Conservation (phyloP, 768 basidiomycete species). For the Lactifluus subvellereus region DNA sequence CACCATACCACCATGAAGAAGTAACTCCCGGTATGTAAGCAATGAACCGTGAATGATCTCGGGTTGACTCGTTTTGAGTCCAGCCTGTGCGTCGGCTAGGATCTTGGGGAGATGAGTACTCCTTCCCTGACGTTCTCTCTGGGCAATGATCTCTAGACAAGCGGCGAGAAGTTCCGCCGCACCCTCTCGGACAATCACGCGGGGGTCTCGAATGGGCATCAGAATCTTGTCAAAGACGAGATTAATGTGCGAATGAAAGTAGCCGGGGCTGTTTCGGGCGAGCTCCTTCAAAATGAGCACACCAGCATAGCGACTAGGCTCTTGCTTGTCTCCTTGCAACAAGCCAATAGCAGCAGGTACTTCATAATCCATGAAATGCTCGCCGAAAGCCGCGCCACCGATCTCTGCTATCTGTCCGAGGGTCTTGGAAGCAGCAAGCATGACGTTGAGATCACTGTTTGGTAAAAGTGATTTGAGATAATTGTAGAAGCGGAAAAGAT, state of each 20-base stretch:
- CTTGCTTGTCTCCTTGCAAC: conserved; percentile 67
- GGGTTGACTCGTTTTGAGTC: conserved; percentile 71
- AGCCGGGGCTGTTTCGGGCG: conserved; percentile 78
- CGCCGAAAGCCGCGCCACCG: conserved; percentile 78
- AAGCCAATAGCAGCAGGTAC: conserved; percentile 78
- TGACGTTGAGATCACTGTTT: conserved; percentile 86
- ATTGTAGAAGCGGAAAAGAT: conserved; percentile 83
- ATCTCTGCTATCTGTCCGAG: conserved; percentile 82
- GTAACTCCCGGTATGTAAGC: conserved; percentile 83
- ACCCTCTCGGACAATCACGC: conserved; percentile 86
- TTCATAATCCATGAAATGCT: conserved; percentile 85
- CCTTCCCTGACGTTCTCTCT: conserved; percentile 60
- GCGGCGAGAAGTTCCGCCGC: conserved; percentile 91
- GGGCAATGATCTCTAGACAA: conserved; percentile 81
- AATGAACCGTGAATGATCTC: conserved; percentile 92
- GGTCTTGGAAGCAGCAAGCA: conserved; percentile 91
- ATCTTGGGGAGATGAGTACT: conserved; percentile 71
- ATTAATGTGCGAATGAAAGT: conserved; percentile 84
- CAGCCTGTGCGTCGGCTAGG: conserved; percentile 80
- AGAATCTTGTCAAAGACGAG: conserved; percentile 92
- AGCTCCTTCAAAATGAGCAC: conserved; percentile 93
- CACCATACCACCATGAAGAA: conserved; percentile 93
- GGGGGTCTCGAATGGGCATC: conserved; percentile 79
- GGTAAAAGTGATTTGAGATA: conserved; percentile 92
- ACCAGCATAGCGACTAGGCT: conserved; percentile 85